Conservation (phyloP, 1,139 yeast genomes). For the Debaryomyces sp. region DNA sequence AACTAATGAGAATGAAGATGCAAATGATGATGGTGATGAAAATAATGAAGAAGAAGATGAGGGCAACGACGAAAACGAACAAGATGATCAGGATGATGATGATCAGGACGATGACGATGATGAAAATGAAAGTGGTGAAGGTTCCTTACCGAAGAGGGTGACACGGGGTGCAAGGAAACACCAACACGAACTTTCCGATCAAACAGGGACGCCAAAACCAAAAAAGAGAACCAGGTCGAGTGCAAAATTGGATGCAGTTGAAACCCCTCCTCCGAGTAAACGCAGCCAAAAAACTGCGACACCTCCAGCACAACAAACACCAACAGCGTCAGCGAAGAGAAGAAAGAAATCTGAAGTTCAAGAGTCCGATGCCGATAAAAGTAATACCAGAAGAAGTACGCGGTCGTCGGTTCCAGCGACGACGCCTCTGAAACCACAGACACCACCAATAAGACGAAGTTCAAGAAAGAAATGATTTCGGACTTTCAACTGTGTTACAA, state of each 20-base stretch:
- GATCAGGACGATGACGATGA: constrained; percentile 20
- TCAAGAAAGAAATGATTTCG: constrained; percentile 23
- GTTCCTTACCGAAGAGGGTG: constrained; percentile 13
- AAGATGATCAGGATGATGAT: constrained; percentile 15
- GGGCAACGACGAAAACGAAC: constrained; percentile 16
- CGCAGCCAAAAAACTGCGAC: constrained; percentile 17
- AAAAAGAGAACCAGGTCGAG: constrained; percentile 33
- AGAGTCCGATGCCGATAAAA: constrained; percentile 18
- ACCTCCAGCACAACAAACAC: constrained; percentile 12
- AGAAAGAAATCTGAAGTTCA: constrained; percentile 31
- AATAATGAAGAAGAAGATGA: constrained; percentile 19
- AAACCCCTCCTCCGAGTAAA: constrained; percentile 15
- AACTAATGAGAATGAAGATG: constrained; percentile 14
- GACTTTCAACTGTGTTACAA: neutral
- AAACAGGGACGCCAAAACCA: constrained; percentile 14
- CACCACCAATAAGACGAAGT: constrained; percentile 31
- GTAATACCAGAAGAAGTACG: constrained; percentile 11
- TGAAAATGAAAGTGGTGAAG: constrained; percentile 16
- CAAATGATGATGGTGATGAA: constrained; percentile 11
- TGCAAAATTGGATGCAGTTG: constrained; percentile 25
- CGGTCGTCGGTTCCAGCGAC: constrained; percentile 17
- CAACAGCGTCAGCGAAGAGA: constrained; percentile 19
- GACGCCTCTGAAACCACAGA: constrained; percentile 14
- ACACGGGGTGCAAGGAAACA: constrained; percentile 13
- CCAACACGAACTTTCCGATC: neutral